A percentile compares a stretch with the other conserved stretches of the same genome.
Conservation (phyloP, 257 asterid genomes). For the Solanum habrochaites region DNA sequence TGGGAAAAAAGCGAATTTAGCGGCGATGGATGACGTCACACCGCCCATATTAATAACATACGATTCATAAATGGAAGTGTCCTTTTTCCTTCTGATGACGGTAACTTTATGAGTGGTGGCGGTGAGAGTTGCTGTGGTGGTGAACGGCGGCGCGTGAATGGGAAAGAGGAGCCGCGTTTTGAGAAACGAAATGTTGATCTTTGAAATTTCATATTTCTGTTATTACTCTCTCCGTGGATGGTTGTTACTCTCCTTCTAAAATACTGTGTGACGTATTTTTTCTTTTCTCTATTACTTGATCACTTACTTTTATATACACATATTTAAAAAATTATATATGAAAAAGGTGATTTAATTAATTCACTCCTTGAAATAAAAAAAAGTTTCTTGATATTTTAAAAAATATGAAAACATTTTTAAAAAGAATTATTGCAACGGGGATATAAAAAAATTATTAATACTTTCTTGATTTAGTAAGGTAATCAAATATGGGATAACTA, state of each 20-base stretch:
- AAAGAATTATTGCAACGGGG: too few relatives aligned
- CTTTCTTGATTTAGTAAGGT: neutral
- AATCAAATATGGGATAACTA: neutral
- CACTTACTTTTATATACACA: too few relatives aligned
- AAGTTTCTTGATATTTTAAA: too few relatives aligned
- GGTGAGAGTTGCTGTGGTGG: neutral
- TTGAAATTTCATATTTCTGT: neutral
- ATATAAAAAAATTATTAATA: too few relatives aligned
- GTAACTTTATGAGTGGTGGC: neutral
- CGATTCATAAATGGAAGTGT: too few relatives aligned
- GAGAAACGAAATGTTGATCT: neutral
- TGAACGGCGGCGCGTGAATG: neutral
- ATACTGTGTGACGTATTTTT: too few relatives aligned
- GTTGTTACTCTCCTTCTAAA: neutral
- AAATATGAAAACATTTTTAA: too few relatives aligned
- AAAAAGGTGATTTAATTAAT: too few relatives aligned
- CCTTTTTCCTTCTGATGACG: neutral
- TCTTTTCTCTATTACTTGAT: too few relatives aligned
- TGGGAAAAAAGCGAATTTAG: slow-evolving; percentile 6
- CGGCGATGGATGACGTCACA: slow-evolving; percentile 9
- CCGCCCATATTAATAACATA: slow-evolving; percentile 2
- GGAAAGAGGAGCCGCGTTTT: neutral
- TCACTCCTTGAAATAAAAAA: too few relatives aligned
- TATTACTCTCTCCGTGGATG: neutral
- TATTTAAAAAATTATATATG: too few relatives aligned